Base-by-base conservation (phyloP, 495 filamentous ascomycete species). In the Viridothelium virens region DNA sequence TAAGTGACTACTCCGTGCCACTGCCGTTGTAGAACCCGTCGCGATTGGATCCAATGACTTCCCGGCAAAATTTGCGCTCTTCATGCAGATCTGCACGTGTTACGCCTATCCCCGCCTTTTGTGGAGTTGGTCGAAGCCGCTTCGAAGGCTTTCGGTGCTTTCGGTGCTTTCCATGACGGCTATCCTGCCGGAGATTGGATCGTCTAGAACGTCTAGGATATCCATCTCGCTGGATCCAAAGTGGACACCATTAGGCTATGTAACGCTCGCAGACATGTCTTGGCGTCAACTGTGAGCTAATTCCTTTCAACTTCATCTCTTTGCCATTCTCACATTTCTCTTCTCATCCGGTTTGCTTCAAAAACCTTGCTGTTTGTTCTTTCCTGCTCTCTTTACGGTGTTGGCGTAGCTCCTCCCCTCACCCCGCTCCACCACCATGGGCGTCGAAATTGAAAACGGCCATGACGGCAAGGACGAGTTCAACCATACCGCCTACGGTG, bases 391-490 rank as follows among this genome's bases (percentile, higher is more conserved):
- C n/a, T 53, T 25, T 33, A 4, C 18, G n/a, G 6, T 7, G 10
- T 59, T 18, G 7, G 7, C 53, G 53, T 59, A 18, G 7, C 33
- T 18, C 31, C 31, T 59, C 16, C 48, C 31, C 53, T 44, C 41
- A 44, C 14, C 14, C 41, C 41, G 7, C 6, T 44, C 41, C 41
- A 44, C 14, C 41, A 44, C 7, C 14, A 44, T 44, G 53, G 7
- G 9, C 10, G 7, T 36, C 31, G 25, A 59, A 33, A 33, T 34
- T 59, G 53, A 31, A 59, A 18, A 36, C 31, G 12, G 25, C 0
- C 41, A 48, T 12, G 7, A n/a, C 63, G 36, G 47, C 41, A 56
- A 7, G 9, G 63, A 50, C 25, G 63, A 65, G 34, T 65, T 48
- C 63, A 34, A 38, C 1, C 18, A 34, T 56, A 41, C 5, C 44